phyloP scores from a whole-genome alignment of 2,329 filamentous ascomycete genomes.

The Erysiphe pulchra region DNA sequence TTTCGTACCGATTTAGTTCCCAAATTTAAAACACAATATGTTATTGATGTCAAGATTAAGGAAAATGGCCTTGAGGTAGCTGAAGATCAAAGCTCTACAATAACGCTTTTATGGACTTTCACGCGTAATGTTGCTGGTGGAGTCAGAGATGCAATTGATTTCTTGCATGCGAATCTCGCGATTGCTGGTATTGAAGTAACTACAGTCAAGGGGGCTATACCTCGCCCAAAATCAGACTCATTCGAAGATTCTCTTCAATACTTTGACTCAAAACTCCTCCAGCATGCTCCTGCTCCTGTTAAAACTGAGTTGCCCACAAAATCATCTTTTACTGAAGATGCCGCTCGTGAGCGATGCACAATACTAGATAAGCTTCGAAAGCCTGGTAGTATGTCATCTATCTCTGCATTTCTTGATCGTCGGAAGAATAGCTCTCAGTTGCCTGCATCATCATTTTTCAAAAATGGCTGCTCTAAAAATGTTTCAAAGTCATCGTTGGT shows the following conservation, averaged over 20 bases:
- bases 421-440: conserved; percentile 85
- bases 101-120: conserved; percentile 51
- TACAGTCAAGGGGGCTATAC: conserved; percentile 79
- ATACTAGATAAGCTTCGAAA: conserved; percentile 88
- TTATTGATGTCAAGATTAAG: conserved; percentile 61
- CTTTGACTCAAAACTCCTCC: conserved; percentile 89
- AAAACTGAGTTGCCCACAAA: conserved; percentile 76
- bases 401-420: conserved; percentile 85
- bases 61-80: conserved; percentile 32
- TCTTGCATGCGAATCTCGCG: conserved; percentile 64
- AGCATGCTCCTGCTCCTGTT: conserved; percentile 62
- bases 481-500: conserved; percentile 88
- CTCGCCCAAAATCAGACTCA: conserved; percentile 93
- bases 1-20: conserved; percentile 58
- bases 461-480: conserved; percentile 54
- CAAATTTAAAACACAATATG: conserved; percentile 76
- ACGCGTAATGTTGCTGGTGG: conserved; percentile 94
- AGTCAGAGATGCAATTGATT: conserved; percentile 86
- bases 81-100: conserved; percentile 28
- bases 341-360: conserved; percentile 50
- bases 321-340: conserved; percentile 56
- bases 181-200: conserved; percentile 70
- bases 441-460: conserved; percentile 65
- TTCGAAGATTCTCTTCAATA: conserved; percentile 94
- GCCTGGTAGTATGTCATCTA: conserved; percentile 79